These are phyloP conservation scores for Pseudozyma flocculosa DNA, from an alignment of 1,284 basidiomycete genomes.

Conservation along the genomic window DNA sequence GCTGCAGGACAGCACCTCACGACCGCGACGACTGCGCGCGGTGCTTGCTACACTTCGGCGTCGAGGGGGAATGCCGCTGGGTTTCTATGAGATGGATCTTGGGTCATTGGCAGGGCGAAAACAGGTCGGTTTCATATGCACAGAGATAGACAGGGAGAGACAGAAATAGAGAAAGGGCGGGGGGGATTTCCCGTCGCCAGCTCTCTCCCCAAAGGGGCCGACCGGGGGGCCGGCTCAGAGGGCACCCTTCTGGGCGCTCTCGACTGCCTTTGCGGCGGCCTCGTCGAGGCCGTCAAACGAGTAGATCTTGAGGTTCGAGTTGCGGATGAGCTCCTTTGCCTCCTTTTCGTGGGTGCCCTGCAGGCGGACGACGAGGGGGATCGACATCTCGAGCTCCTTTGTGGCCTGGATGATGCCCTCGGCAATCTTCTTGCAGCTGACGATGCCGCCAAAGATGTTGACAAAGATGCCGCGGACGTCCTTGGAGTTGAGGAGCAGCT, in stretches of 20 bases:
- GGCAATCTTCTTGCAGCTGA: slow-evolving; percentile 81
- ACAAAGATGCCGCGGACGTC: slow-evolving; percentile 98
- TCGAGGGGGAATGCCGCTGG: no score
- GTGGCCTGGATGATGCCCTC: slow-evolving; percentile 95
- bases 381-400: slow-evolving; percentile 78
- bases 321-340: slow-evolving; percentile 75
- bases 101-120: no score
- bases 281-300: slow-evolving; percentile 37
- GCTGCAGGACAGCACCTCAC: no score
- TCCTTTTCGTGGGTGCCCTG: slow-evolving; percentile 96
- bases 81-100: no score
- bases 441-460: slow-evolving; percentile 79
- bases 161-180: no score
- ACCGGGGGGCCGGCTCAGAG: slow-evolving; percentile 8
- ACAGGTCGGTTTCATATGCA: no score
- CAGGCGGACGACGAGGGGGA: slow-evolving; percentile 89
- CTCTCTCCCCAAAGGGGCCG: no score
- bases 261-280: slow-evolving; percentile 38
- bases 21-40: no score
- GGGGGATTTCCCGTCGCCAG: no score
- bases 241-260: slow-evolving; percentile 29
- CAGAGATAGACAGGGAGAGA: no score
- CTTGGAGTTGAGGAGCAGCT: slow-evolving; percentile 84
- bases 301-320: slow-evolving; percentile 76
- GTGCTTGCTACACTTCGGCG: no score